Evolutionary conservation across 2,329 filamentous ascomycete species (phyloP).

Genomic region (Aspergillus sergii): DNA sequence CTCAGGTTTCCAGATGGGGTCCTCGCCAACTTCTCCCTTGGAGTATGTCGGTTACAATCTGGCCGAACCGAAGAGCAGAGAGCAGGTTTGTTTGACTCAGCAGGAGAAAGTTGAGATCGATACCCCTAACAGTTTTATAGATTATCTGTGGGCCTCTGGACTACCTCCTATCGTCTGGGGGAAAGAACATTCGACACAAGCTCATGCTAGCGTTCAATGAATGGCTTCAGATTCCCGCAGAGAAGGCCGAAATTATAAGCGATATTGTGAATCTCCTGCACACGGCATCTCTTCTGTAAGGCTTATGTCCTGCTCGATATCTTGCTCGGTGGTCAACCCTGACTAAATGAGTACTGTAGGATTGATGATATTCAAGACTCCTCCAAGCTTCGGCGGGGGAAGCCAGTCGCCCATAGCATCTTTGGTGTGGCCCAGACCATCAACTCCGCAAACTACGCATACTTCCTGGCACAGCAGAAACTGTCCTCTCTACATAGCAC

Average conservation of each 20-base stretch:
- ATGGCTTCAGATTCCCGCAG: slow-evolving; percentile 44
- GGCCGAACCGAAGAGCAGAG: too few species aligned
- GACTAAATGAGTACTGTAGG: slow-evolving; percentile 18
- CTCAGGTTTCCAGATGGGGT: too few species aligned
- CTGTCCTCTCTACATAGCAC: slow-evolving; percentile 32
- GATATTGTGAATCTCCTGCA: slow-evolving; percentile 46
- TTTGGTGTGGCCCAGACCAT: slow-evolving; percentile 54
- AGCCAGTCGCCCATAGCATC: slow-evolving; percentile 51
- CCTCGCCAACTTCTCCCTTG: too few species aligned
- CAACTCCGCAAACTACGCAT: slow-evolving; percentile 49
- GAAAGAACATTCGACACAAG: slow-evolving; percentile 45
- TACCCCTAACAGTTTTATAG: neutral
- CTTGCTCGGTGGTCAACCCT: neutral
- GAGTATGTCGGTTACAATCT: too few species aligned
- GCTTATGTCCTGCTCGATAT: neutral
- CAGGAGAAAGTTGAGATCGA: too few species aligned
- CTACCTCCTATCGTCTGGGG: slow-evolving; percentile 25
- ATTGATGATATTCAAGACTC: slow-evolving; percentile 55
- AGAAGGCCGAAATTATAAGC: slow-evolving; percentile 43
- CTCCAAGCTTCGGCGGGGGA: slow-evolving; percentile 49
- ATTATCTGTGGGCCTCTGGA: neutral
- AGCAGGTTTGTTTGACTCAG: too few species aligned
- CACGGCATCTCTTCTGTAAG: slow-evolving; percentile 43
- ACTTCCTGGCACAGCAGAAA: slow-evolving; percentile 40
- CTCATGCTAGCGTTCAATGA: slow-evolving; percentile 47